These are phyloP conservation scores for Juncus effusus DNA, from an alignment of 176 grass and related monocot genomes.

Conservation along the genomic window DNA sequence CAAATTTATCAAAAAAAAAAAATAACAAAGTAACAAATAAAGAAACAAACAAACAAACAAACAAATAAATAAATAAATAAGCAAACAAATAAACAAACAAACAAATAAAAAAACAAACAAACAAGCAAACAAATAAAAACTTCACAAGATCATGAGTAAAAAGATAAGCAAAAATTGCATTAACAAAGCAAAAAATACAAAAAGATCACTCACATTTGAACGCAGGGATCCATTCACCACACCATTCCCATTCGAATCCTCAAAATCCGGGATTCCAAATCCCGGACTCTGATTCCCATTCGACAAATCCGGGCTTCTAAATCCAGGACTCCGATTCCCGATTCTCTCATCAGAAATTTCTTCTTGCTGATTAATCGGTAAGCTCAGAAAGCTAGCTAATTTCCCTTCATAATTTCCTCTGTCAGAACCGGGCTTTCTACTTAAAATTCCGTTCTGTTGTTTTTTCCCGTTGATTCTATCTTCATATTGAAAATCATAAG, in stretches of 20 bases:
- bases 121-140: no score
- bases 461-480: constrained; percentile 53
- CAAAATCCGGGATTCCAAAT: constrained; percentile 46
- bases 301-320: constrained; percentile 52
- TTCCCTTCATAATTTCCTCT: constrained; percentile 56
- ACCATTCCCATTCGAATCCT: constrained; percentile 33
- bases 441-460: constrained; percentile 47
- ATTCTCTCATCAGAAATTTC: constrained; percentile 49
- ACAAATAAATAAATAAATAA: not conserved
- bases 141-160: no score
- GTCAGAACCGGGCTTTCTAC: constrained; percentile 90
- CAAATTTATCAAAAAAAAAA: not conserved
- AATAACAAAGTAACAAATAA: not conserved
- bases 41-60: not conserved
- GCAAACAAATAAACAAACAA: not conserved
- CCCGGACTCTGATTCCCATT: constrained; percentile 42
- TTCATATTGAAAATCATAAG: constrained; percentile 83
- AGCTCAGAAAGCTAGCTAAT: constrained; percentile 51
- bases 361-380: constrained; percentile 48
- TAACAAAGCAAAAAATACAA: constrained; percentile 7
- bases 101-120: not conserved
- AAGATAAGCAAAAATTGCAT: not conserved
- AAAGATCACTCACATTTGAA: constrained; percentile 28
- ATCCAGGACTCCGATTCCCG: constrained; percentile 44
- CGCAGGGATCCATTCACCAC: constrained; percentile 26